Evolutionary conservation across 164 flowering plant genomes (phyloP), one percentile per base, ranked within the genome.

Genomic region (Protea cynaroides): DNA sequence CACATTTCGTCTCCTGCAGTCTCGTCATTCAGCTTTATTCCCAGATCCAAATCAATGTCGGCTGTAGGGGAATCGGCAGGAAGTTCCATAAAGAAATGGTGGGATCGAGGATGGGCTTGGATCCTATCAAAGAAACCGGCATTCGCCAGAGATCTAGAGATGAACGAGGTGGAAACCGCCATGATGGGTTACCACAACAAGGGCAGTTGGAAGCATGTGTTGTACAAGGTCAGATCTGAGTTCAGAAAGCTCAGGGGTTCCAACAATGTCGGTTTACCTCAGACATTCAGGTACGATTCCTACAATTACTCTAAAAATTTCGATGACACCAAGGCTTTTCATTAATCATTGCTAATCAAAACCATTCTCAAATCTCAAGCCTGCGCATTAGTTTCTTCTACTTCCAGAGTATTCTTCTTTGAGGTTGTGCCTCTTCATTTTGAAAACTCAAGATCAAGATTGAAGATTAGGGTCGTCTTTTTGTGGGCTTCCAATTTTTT

Each of bases 21-120:
- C 2, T 13, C 83, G 18, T 65, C 85, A 12, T 83, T 87, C 86
- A 72, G 70, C 0, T 64, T 84, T 52, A 29, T 29, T 1, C 79
- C 74, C 54, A 67, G 88, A 65, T 82, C 94, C 68, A 87, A 85
- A 34, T 92, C 97, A 1, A 63, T 82, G 59, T 70, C 92, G 0
- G 72, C 89, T 36, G 66, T 76, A 70, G 87, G 84, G 1, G 79
- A 78, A 34, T 62, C 43, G 12, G 85, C 92, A 0, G 80, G 84
- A 3, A 63, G 43, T 49, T 87, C 94, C 40, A 51, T 92, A n/a
- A 71, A 77, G 64, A 79, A 69, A 36, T 92, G 98, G 96, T 92
- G 96, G 93, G 82, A 77, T 4, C 76, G 83, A 84, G 82, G 89
- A 7, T 84, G 83, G 84, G 71, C 70, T 54, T 90, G 98, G 98